Percentiles rank a stretch among this genome's conserved stretches.
Conservation (phyloP, 768 basidiomycete genomes). For the Vishniacozyma victoriae region DNA sequence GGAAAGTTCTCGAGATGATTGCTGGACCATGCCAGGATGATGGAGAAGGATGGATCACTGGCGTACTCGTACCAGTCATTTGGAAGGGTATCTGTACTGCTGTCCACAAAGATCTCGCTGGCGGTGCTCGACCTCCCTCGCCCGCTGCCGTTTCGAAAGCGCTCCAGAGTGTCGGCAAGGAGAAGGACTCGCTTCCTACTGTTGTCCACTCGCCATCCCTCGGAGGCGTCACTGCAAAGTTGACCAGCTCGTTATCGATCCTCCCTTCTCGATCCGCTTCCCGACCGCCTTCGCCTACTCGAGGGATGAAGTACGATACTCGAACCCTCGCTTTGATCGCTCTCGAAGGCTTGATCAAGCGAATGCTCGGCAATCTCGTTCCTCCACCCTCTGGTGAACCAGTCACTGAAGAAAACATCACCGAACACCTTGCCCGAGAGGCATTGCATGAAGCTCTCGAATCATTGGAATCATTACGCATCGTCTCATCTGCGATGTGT, state of each 20-base stretch:
- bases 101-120: conserved; percentile 25
- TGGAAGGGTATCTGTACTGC: conserved; percentile 45
- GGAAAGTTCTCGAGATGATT: conserved; percentile 42
- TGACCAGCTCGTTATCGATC: conserved; percentile 35
- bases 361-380: conserved; percentile 35
- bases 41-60: conserved; percentile 46
- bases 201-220: conserved; percentile 18
- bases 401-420: conserved; percentile 26
- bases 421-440: conserved; percentile 43
- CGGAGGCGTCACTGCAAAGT: conserved; percentile 34
- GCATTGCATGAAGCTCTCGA: conserved; percentile 44
- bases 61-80: conserved; percentile 43
- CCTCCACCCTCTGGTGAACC: conserved; percentile 14
- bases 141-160: conserved; percentile 38
- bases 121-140: conserved; percentile 30
- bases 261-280: conserved; percentile 43
- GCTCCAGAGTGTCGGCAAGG: conserved; percentile 31
- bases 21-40: conserved; percentile 42
- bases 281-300: conserved; percentile 42
- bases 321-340: conserved; percentile 38
- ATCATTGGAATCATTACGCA: conserved; percentile 39
- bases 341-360: conserved; percentile 42
- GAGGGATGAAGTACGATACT: conserved; percentile 19
- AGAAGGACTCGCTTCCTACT: conserved; percentile 15
- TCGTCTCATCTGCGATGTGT: conserved; percentile 29